Conservation (phyloP, 805 yeast species). For the Lipomyces kockii region DNA sequence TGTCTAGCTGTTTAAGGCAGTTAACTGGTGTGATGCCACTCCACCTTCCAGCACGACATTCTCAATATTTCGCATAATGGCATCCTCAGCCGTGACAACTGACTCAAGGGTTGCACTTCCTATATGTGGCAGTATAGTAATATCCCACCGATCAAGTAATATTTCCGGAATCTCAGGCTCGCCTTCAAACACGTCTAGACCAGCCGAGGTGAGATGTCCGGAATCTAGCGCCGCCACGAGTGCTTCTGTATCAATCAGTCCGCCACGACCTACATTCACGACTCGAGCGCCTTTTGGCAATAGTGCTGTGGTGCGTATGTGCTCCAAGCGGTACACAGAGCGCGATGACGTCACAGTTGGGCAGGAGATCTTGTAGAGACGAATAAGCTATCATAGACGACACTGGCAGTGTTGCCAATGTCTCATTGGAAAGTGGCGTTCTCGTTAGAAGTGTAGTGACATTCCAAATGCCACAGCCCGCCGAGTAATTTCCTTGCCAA, state of each 20-base stretch:
- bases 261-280: slow-evolving; percentile 65
- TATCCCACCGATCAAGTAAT: slow-evolving; percentile 52
- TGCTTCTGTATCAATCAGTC: slow-evolving; percentile 59
- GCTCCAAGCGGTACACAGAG: slow-evolving; percentile 41
- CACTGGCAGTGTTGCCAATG: slow-evolving; percentile 48
- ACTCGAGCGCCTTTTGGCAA: slow-evolving; percentile 59
- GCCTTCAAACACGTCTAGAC: slow-evolving; percentile 59
- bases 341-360: slow-evolving; percentile 54
- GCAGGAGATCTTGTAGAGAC: slow-evolving; percentile 55
- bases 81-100: slow-evolving; percentile 10
- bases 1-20: too few relatives aligned
- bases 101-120: slow-evolving; percentile 50
- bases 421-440: slow-evolving; percentile 51
- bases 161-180: slow-evolving; percentile 61
- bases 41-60: slow-evolving; percentile 15
- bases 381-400: slow-evolving; percentile 45
- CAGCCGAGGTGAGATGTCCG: slow-evolving; percentile 51
- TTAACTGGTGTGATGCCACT: slow-evolving; percentile 17
- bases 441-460: slow-evolving; percentile 59
- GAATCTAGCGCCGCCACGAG: slow-evolving; percentile 53
- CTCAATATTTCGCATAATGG: slow-evolving; percentile 17
- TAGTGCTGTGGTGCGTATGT: slow-evolving; percentile 54
- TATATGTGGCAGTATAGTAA: slow-evolving; percentile 61
- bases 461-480: slow-evolving; percentile 57
- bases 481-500: slow-evolving; percentile 61